phyloP scores from a whole-genome alignment of 1,139 yeast genomes.

The Zhuliangozyma blackwelliae region DNA sequence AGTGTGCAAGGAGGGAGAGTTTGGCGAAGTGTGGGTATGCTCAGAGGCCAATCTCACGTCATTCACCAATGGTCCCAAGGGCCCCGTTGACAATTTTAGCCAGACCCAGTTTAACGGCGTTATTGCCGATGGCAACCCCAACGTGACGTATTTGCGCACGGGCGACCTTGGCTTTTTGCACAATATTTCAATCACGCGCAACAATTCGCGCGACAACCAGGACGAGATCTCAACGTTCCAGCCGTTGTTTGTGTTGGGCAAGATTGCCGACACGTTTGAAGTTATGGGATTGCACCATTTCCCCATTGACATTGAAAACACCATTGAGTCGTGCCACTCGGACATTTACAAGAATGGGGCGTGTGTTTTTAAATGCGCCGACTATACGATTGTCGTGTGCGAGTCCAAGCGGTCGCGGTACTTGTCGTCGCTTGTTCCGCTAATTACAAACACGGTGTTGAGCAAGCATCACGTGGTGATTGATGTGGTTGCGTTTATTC shows the following conservation, averaged over 20 bases:
- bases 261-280: constrained; percentile 85
- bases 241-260: constrained; percentile 80
- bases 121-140: constrained; percentile 58
- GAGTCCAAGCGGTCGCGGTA: constrained; percentile 54
- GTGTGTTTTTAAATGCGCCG: constrained; percentile 80
- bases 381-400: constrained; percentile 72
- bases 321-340: constrained; percentile 65
- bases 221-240: constrained; percentile 49
- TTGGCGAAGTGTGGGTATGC: constrained; percentile 96
- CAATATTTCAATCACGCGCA: constrained; percentile 52
- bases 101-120: constrained; percentile 50
- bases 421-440: constrained; percentile 75
- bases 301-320: constrained; percentile 76
- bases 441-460: constrained; percentile 72
- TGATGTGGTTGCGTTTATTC: constrained; percentile 80
- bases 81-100: constrained; percentile 38
- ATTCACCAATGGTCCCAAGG: constrained; percentile 55
- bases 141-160: constrained; percentile 70
- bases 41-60: constrained; percentile 76
- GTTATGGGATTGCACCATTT: constrained; percentile 88
- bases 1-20: constrained; percentile 86
- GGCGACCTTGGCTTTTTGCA: constrained; percentile 94
- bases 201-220: constrained; percentile 20
- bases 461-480: constrained; percentile 82
- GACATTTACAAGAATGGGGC: constrained; percentile 56